These are phyloP conservation scores for Coniophora puteana DNA, from an alignment of 1,284 basidiomycete genomes.

Conservation along the genomic window DNA sequence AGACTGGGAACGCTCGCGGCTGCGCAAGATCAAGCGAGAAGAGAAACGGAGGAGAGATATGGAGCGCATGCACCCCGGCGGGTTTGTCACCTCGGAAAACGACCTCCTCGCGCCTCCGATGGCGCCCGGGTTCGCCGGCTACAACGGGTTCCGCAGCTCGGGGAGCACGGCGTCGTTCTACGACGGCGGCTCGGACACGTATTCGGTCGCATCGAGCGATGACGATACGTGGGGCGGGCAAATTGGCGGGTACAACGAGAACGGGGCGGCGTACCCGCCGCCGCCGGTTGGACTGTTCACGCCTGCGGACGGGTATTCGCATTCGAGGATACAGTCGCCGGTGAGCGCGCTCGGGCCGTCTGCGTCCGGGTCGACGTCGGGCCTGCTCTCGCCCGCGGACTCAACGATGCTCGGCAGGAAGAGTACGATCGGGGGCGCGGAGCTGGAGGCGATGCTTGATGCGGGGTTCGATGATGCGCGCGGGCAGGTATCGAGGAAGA, in stretches of 20 bases:
- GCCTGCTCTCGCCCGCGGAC: too few relatives aligned
- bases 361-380: background rate
- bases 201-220: constrained; percentile 82
- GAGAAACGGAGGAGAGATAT: constrained; percentile 81
- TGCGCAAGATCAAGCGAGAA: constrained; percentile 89
- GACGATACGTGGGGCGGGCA: constrained; percentile 92
- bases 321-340: too few relatives aligned
- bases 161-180: too few relatives aligned
- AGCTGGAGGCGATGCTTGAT: constrained; percentile 88
- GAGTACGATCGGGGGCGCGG: constrained; percentile 67
- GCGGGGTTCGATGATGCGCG: constrained; percentile 74
- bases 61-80: constrained; percentile 68
- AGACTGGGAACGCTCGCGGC: constrained; percentile 97
- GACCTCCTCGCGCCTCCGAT: constrained; percentile 56
- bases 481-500: constrained; percentile 36
- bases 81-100: constrained; percentile 61
- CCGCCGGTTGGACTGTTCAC: constrained; percentile 72
- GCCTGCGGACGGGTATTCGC: constrained; percentile 40
- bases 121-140: too few relatives aligned
- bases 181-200: constrained; percentile 64
- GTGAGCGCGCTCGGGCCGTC: constrained; percentile 1
- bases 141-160: constrained; percentile 53
- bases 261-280: constrained; percentile 72
- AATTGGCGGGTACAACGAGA: constrained; percentile 87
- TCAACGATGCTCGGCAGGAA: constrained; percentile 49